Percentiles rank a stretch among this genome's conserved stretches.
These are phyloP conservation scores for Porphyrellus cyaneotinctus DNA, from an alignment of 768 basidiomycete species.

Conservation along the genomic window DNA sequence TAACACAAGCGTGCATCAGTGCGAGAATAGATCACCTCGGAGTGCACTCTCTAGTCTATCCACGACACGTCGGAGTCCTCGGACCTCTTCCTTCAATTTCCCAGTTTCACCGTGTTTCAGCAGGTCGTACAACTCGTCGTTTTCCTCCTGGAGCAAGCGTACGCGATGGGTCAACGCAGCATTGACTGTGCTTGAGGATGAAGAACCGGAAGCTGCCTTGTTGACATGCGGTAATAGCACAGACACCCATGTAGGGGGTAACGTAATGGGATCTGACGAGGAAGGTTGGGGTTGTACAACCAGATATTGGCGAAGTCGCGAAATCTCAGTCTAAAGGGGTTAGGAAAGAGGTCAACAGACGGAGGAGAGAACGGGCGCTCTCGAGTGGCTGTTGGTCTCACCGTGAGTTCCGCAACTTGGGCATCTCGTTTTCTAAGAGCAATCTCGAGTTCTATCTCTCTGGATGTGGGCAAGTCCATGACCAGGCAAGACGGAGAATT, in stretches of 20 bases:
- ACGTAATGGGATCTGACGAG: conserved; percentile 56
- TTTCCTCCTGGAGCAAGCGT: conserved; percentile 76
- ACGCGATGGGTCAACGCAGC: conserved; percentile 74
- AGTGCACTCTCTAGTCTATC: conserved; percentile 70
- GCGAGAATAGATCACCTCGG: conserved; percentile 49
- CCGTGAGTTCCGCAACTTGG: conserved; percentile 68
- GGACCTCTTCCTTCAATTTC: conserved; percentile 76
- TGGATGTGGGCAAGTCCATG: conserved; percentile 69
- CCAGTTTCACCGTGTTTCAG: conserved; percentile 74
- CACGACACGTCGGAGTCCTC: conserved; percentile 62
- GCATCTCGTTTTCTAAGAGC: conserved; percentile 71
- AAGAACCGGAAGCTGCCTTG: conserved; percentile 36
- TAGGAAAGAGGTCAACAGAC: conserved; percentile 17
- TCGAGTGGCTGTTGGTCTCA: conserved; percentile 37
- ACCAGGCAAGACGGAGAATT: conserved; percentile 12
- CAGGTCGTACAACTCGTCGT: conserved; percentile 79
- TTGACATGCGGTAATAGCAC: conserved; percentile 66
- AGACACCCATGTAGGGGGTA: conserved; percentile 69
- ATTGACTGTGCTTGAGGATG: conserved; percentile 52
- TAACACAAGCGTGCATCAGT: conserved; percentile 1
- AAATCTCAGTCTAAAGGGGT: conserved; percentile 61
- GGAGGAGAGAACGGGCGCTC: conserved; percentile 19
- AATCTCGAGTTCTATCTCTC: conserved; percentile 80
- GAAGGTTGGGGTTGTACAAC: conserved; percentile 55
- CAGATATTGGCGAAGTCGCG: conserved; percentile 62